Evolutionary conservation across 768 basidiomycete species (phyloP).

Genomic region (Podaxis carcinomalis): DNA sequence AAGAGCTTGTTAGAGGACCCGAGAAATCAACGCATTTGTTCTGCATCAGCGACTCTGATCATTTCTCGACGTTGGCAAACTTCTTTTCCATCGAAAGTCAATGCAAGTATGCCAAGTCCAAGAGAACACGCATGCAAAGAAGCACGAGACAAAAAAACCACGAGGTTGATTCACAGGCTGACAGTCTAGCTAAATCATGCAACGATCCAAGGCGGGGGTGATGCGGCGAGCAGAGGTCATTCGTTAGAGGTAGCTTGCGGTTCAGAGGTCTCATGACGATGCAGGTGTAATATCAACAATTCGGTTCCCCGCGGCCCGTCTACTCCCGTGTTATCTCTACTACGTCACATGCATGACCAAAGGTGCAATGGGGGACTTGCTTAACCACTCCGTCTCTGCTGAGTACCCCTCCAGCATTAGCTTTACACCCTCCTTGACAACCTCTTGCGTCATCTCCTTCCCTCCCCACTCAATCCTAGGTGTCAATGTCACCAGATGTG

Average conservation of each 20-base stretch:
- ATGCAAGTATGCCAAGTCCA: background rate
- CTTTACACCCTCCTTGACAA: conserved; percentile 47
- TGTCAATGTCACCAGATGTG: conserved; percentile 50
- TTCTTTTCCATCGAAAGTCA: background rate
- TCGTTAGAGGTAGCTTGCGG: background rate
- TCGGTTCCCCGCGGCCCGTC: background rate
- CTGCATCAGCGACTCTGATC: background rate
- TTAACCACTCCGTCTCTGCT: conserved; percentile 19
- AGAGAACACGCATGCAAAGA: background rate
- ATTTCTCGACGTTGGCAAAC: background rate
- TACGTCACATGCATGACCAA: background rate
- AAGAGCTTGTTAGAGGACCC: too few relatives aligned
- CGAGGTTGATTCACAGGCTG: background rate
- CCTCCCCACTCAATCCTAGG: conserved; percentile 48
- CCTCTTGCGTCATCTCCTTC: conserved; percentile 40
- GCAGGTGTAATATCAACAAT: background rate
- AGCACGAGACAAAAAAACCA: background rate
- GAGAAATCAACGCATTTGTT: too few relatives aligned
- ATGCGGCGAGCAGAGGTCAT: background rate
- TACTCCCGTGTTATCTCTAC: too few relatives aligned
- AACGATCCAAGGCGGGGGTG: background rate
- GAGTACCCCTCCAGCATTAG: conserved; percentile 32
- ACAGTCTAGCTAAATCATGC: background rate
- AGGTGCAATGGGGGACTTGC: conserved; percentile 23
- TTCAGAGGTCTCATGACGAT: background rate